Evolutionary conservation across 1,284 basidiomycete species (phyloP).

Genomic region (Butyriboletus regius): DNA sequence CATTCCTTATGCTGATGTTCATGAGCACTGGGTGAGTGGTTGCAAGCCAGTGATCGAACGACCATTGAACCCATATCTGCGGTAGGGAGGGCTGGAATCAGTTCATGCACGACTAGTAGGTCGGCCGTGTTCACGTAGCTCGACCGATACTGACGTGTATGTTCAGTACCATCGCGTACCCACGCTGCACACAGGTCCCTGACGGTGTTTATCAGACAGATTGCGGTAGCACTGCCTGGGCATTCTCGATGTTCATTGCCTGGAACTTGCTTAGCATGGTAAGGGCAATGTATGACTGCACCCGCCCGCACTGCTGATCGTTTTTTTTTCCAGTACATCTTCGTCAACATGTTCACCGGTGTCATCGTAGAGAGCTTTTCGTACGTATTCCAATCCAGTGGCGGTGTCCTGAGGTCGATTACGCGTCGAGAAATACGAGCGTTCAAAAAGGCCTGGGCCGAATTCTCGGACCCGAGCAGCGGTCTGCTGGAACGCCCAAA

Average conservation of each 20-base stretch:
- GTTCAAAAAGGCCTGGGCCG: slow-evolving; percentile 92
- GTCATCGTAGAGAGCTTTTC: slow-evolving; percentile 96
- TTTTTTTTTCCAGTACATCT: slow-evolving; percentile 63
- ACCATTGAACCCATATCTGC: slow-evolving; percentile 4
- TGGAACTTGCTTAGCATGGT: slow-evolving; percentile 98
- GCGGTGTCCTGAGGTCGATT: slow-evolving; percentile 69
- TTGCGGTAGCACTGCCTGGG: slow-evolving; percentile 82
- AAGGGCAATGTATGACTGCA: slow-evolving; percentile 24
- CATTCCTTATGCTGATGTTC: slow-evolving; percentile 79
- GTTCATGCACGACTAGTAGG: slow-evolving; percentile 91
- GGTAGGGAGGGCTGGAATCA: slow-evolving; percentile 85
- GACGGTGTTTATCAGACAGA: slow-evolving; percentile 57
- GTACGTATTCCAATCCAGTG: slow-evolving; percentile 85
- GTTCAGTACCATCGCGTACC: slow-evolving; percentile 64
- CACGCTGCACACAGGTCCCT: slow-evolving; percentile 65
- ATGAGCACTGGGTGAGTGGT: slow-evolving; percentile 62
- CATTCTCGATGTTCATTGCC: slow-evolving; percentile 83
- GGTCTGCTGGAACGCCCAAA: slow-evolving; percentile 69
- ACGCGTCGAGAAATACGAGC: slow-evolving; percentile 83
- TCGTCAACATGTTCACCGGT: slow-evolving; percentile 92
- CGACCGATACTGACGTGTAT: slow-evolving; percentile 4
- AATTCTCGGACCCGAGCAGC: slow-evolving; percentile 71
- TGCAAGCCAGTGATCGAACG: neutral
- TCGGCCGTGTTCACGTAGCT: slow-evolving; percentile 8
- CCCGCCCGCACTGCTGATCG: neutral